Base-by-base conservation (phyloP, 2,329 filamentous ascomycete species). In the Plectosphaerella plurivora region DNA sequence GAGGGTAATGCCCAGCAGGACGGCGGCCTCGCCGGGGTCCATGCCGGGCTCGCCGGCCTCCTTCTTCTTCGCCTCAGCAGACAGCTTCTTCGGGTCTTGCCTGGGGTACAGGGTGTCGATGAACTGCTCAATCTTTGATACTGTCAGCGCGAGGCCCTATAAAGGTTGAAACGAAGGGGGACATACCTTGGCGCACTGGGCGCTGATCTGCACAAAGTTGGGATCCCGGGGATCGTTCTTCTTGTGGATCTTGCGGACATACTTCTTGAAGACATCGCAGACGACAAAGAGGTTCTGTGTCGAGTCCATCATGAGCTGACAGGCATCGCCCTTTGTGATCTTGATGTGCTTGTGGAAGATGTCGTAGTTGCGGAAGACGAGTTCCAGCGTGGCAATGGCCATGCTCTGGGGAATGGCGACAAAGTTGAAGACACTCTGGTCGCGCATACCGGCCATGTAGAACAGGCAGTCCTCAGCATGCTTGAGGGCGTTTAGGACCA, bases 381-480 rank as follows among this genome's bases (percentile, higher is more conserved):
- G 76, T 61, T 97, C 92, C 42, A 97, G 75, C 1, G 93, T 97
- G 9, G 94, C 93, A 68, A 99, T 97, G 50, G 93, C 94, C 94
- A 99, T 99, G 58, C 86, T 79, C 71, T 99, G 94, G 3, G 94
- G 94, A 58, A 99, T 99, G 52, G 93, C 93, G 47, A 91, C 91
- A 70, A 99, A 99, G 79, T 99, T 99, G 83, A 99, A 99, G 24
- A 96, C 91, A 66, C 91, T 96, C 75, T 99, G 94, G 66, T 99
- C 94, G 60, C 87, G 87, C 58, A 99, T 84, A 46, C 89, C 94
- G 5, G 93, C 93, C 75, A 99, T 91, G 74, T 97, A 99, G 76
- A 92, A 97, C n/a, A 99, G 73, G 67, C 93, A 97, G 65, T 97
- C 91, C 58, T 97, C 91, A 5, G 83, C 88, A 60, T 96, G 89